Evolutionary conservation across 202 grass and related monocot species (phyloP).

Genomic region (Setaria viridis): DNA sequence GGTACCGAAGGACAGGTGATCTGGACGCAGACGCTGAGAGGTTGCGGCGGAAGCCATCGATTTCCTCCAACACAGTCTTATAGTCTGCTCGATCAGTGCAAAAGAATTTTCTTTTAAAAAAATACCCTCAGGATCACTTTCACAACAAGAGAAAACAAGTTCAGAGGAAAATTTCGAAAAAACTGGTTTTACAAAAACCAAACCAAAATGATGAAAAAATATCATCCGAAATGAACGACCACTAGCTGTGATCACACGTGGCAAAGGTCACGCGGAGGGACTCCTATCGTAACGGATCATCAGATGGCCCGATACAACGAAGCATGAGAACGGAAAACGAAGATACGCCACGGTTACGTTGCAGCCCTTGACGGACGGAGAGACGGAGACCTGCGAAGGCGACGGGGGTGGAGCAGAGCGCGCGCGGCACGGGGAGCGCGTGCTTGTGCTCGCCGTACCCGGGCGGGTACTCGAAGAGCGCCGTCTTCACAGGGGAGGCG

Average conservation of each 20-base stretch:
- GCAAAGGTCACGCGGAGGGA: background rate
- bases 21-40: constrained; percentile 14
- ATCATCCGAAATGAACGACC: too few species aligned
- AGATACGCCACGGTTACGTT: background rate
- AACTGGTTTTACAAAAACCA: background rate
- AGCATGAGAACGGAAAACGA: background rate
- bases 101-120: background rate
- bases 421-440: constrained; percentile 61
- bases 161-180: background rate
- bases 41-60: constrained; percentile 55
- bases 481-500: background rate
- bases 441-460: constrained; percentile 83
- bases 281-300: background rate
- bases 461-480: constrained; percentile 66
- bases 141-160: background rate
- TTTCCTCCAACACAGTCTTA: constrained; percentile 57
- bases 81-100: constrained; percentile 61
- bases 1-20: constrained; percentile 56
- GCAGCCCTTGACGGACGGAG: background rate
- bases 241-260: too few species aligned
- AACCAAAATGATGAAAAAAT: background rate
- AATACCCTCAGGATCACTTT: background rate
- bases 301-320: background rate
- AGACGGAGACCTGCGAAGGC: constrained; percentile 66
- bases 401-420: constrained; percentile 68